Base-by-base conservation (phyloP, 2,329 filamentous ascomycete genomes). In the Talaromyces pinophilus region DNA sequence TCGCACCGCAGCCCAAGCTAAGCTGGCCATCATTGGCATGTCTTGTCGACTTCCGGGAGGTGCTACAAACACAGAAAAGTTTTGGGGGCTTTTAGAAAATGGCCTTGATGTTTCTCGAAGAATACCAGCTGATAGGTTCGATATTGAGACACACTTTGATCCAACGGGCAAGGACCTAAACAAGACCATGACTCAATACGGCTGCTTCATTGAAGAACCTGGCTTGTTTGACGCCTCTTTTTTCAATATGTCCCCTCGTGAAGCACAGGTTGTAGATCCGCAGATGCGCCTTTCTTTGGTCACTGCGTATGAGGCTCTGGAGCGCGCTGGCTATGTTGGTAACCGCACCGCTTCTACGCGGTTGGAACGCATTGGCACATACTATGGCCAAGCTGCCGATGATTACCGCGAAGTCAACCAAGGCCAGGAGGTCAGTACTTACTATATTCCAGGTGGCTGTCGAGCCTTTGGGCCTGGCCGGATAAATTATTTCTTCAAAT, bases 201-300 rank as follows among this genome's bases (percentile, higher is more conserved):
- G 89, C 6, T 91, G 88, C 78, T 92, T 87, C 76, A 84, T 91
- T 67, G 86, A 91, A 10, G 86, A 92, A 68, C 90, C 91, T 0
- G 90, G 90, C 64, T 82, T 90, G 59, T 94, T 94, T 73, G 91
- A 94, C 72, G 88, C 90, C 19, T 84, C 89, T 0, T 93, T 94
- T 80, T 94, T 94, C 85, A 92, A 92, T 78, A 93, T 94, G 88
- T 93, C 90, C 40, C 90, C 91, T 5, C 87, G 90, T 71, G 91
- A 94, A 78, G 91, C 91, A 33, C 86, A 87, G 63, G 91, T 91
- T 33, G 71, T 90, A 1, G 91, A 94, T 74, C 92, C 92, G 0
- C 92, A 92, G 85, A 91, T 93, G 75, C 86, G 92, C 71, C 83
- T 93, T 70, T 89, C 90, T 3, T 80, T 95, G 25, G 86, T 89